A percentile compares a stretch with the other conserved stretches of the same genome.
Evolutionary conservation across 2,329 filamentous ascomycete genomes (phyloP).

Genomic region (Sporothrix curviconia): DNA sequence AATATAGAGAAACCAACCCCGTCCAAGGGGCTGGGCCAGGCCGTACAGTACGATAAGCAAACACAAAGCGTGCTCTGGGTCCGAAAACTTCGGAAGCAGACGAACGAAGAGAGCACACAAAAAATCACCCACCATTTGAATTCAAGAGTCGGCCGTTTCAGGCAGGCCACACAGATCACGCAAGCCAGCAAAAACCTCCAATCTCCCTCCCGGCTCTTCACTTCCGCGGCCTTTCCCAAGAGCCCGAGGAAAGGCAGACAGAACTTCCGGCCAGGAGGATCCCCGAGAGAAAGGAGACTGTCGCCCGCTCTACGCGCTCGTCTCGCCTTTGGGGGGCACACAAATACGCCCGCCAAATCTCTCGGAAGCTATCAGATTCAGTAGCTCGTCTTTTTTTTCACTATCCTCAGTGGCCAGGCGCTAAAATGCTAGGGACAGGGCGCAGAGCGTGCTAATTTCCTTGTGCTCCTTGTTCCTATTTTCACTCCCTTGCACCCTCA

Average conservation of each 20-base stretch:
- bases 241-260: background rate
- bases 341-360: background rate
- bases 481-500: background rate
- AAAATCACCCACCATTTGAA: no score
- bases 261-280: background rate
- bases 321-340: no score
- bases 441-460: slow-evolving; percentile 3
- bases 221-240: background rate
- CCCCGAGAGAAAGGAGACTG: background rate
- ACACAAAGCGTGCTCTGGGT: no score
- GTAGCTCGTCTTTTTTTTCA: background rate
- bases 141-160: no score
- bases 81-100: no score
- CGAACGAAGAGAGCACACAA: background rate
- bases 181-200: no score
- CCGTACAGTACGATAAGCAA: no score
- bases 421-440: background rate
- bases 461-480: background rate
- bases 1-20: background rate
- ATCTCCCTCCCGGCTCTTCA: background rate
- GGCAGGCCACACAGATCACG: no score
- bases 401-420: background rate
- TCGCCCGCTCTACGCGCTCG: background rate
- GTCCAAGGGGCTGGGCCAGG: background rate
- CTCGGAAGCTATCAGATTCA: background rate